Conservation (phyloP, 2,329 filamentous ascomycete genomes). For the Botrytis aclada region DNA sequence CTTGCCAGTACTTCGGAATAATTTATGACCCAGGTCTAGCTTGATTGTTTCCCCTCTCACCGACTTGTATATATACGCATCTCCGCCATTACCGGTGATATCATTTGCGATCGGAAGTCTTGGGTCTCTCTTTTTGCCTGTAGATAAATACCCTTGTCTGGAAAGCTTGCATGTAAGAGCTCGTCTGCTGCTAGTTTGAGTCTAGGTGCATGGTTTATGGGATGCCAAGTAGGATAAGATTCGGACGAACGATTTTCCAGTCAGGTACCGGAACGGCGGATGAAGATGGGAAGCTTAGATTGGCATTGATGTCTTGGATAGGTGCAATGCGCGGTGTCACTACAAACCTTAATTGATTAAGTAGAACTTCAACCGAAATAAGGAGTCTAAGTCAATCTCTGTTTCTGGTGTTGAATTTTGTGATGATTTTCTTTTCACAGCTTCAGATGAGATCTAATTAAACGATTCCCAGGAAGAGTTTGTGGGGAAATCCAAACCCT, state of each 20-base stretch:
- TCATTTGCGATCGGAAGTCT: not conserved
- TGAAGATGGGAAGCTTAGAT: not conserved
- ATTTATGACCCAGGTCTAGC: not conserved
- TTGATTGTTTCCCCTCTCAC: not conserved
- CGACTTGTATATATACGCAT: not conserved
- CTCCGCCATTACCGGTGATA: not conserved
- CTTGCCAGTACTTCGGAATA: slow-evolving; percentile 5
- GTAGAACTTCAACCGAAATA: not conserved
- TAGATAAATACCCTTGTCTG: not conserved
- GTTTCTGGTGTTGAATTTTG: not conserved
- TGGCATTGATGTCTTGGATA: not conserved
- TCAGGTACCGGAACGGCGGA: not conserved
- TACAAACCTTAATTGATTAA: not conserved
- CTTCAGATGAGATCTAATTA: not conserved
- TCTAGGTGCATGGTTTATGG: not conserved
- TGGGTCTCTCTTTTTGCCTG: not conserved
- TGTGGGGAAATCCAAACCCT: not conserved
- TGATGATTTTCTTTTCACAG: not conserved
- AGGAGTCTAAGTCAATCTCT: not conserved
- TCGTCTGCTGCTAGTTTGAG: not conserved
- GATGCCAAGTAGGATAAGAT: not conserved
- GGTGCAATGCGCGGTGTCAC: not conserved
- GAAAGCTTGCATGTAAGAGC: not conserved
- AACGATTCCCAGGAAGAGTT: not conserved
- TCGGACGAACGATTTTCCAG: not conserved